Conservation (phyloP, 2,329 filamentous ascomycete genomes). For the Pseudocercospora cruenta region DNA sequence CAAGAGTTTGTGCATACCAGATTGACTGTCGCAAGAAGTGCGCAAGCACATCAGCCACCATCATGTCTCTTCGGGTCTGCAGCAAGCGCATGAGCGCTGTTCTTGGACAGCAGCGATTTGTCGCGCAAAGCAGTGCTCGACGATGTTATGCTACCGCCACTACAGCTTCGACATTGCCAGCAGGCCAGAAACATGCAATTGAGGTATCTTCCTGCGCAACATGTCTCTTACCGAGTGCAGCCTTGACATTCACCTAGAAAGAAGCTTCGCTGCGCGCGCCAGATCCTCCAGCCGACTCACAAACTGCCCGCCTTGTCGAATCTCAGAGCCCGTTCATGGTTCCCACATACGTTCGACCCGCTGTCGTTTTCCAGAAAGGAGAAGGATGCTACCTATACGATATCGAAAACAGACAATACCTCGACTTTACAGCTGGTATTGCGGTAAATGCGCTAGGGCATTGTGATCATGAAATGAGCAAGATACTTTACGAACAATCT, state of each 20-base stretch:
- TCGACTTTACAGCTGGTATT: conserved; percentile 95
- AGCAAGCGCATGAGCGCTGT: conserved; percentile 31
- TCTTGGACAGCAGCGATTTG: conserved; percentile 14
- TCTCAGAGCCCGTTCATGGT: conserved; percentile 89
- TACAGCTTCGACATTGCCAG: conserved; percentile 47
- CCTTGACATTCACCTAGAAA: conserved; percentile 42
- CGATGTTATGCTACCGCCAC: conserved; percentile 41
- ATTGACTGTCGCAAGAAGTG: neutral
- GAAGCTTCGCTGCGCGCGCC: conserved; percentile 64
- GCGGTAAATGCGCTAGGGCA: conserved; percentile 93
- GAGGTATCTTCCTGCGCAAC: conserved; percentile 24
- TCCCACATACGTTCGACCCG: conserved; percentile 87
- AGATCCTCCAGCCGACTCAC: conserved; percentile 73
- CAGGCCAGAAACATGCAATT: conserved; percentile 40
- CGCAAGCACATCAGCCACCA: neutral
- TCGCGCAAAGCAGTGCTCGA: conserved; percentile 10
- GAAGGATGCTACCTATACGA: conserved; percentile 89
- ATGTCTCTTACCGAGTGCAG: neutral
- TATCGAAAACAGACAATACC: conserved; percentile 81
- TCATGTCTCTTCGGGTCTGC: conserved; percentile 22
- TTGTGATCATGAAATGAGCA: conserved; percentile 76
- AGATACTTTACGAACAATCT: conserved; percentile 69
- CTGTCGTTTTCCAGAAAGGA: conserved; percentile 86
- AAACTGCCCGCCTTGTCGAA: conserved; percentile 73
- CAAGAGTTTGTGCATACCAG: neutral